A percentile compares a stretch with the other conserved stretches of the same genome.
Evolutionary conservation across 345 rosid species (phyloP).

Genomic region (Aquilaria sinensis): DNA sequence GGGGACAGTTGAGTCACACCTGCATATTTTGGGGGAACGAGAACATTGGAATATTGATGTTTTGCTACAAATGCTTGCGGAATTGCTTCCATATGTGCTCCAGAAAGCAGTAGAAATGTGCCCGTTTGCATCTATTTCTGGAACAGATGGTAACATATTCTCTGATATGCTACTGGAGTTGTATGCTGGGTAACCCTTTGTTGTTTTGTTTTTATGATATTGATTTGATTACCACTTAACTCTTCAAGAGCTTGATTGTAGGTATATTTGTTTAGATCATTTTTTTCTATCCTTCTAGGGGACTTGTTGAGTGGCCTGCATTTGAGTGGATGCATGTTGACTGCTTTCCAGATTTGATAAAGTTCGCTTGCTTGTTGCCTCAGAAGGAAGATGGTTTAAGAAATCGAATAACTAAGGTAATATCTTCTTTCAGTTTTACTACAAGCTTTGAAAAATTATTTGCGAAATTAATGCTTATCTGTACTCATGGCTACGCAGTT

Average conservation of each 20-base stretch:
- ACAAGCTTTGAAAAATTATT: conserved; percentile 6
- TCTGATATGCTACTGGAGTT: conserved; percentile 50
- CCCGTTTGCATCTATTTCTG: conserved; percentile 53
- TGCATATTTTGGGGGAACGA: conserved; percentile 76
- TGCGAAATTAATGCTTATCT: conserved; percentile 16
- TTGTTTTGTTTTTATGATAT: neutral
- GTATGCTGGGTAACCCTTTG: conserved; percentile 52
- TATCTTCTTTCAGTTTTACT: neutral
- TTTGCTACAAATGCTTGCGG: conserved; percentile 69
- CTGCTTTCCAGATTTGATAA: conserved; percentile 77
- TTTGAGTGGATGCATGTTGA: conserved; percentile 87
- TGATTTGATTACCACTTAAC: conserved; percentile 2
- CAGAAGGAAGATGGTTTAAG: conserved; percentile 78
- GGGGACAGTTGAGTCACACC: conserved; percentile 81
- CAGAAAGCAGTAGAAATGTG: conserved; percentile 64
- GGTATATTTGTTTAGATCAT: conserved; percentile 5
- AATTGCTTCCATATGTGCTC: conserved; percentile 57
- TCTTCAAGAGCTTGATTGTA: conserved; percentile 7
- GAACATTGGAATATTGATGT: conserved; percentile 86
- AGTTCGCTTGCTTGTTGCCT: conserved; percentile 66
- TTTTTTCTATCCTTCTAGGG: conserved; percentile 33
- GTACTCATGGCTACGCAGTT: conserved; percentile 41
- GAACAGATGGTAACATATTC: conserved; percentile 31
- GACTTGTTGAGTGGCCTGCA: conserved; percentile 64
- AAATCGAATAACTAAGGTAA: conserved; percentile 69